Percentiles rank a stretch among this genome's conserved stretches.
Conservation (phyloP, 2,329 filamentous ascomycete genomes). For the Acrocalymma vagum region DNA sequence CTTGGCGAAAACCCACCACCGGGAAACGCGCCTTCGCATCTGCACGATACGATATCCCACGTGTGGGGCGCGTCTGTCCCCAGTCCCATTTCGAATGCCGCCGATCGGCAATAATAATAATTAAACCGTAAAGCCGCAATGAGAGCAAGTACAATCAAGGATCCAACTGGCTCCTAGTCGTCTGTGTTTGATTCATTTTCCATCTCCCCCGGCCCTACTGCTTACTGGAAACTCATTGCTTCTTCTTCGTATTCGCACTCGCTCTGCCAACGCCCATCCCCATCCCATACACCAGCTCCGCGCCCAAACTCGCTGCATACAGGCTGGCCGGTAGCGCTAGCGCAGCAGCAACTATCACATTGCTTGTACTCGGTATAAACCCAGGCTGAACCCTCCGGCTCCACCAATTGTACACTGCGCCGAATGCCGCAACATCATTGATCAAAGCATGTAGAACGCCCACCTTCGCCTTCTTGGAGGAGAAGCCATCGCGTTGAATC, state of each 20-base stretch:
- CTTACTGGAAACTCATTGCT: no score
- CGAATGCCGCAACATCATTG: constrained; percentile 52
- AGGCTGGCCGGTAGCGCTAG: constrained; percentile 45
- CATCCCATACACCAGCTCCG: constrained; percentile 54
- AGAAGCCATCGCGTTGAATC: constrained; percentile 53
- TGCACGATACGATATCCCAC: no score
- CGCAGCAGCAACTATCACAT: constrained; percentile 47
- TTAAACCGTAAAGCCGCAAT: no score
- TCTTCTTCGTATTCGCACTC: constrained; percentile 38
- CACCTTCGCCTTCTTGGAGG: constrained; percentile 52
- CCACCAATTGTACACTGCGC: constrained; percentile 55
- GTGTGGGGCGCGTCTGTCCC: no score
- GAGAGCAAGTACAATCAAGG: no score
- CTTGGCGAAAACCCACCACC: no score
- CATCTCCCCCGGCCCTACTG: no score
- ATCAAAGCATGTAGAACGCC: constrained; percentile 52
- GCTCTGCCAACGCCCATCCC: constrained; percentile 52
- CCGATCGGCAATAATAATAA: no score
- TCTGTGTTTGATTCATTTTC: no score
- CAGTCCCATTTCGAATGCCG: no score
- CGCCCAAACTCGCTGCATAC: constrained; percentile 54
- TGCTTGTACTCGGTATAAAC: constrained; percentile 46
- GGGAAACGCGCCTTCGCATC: no score
- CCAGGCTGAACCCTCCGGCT: constrained; percentile 39
- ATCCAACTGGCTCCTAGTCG: no score